Evolutionary conservation across 2,329 filamentous ascomycete genomes (phyloP).

Genomic region (Ascocoryne sarcoides): DNA sequence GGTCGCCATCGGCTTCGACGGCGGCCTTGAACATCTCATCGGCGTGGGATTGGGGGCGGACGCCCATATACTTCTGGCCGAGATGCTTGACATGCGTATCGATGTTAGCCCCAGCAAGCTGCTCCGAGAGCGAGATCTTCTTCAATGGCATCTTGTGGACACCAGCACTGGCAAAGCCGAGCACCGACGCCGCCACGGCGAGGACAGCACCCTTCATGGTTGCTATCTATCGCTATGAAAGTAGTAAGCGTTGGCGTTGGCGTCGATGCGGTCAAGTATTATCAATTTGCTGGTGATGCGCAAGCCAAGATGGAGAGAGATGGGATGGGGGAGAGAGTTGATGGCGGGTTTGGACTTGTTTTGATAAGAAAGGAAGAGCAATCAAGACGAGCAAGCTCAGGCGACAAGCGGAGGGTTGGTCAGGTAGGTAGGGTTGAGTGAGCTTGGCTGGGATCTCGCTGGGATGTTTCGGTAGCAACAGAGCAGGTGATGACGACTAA

Average conservation of each 20-base stretch:
- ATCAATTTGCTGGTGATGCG: conserved; percentile 12
- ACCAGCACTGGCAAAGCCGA: conserved; percentile 74
- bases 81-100: conserved; percentile 73
- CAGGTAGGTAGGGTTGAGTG: no score
- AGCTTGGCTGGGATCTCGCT: no score
- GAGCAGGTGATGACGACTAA: no score
- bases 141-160: conserved; percentile 96
- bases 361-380: not conserved
- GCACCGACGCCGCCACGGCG: conserved; percentile 62
- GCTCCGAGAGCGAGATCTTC: conserved; percentile 87
- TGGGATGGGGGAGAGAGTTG: conserved; percentile 4
- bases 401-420: no score
- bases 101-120: conserved; percentile 79
- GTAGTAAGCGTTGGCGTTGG: conserved; percentile 16
- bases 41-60: conserved; percentile 58
- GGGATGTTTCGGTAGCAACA: no score
- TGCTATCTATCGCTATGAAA: conserved; percentile 24
- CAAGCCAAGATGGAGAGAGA: conserved; percentile 13
- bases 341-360: conserved; percentile 8
- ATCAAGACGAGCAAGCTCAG: no score
- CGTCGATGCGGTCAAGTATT: no score
- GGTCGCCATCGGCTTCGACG: conserved; percentile 53
- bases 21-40: conserved; percentile 75
- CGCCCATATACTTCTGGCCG: conserved; percentile 93
- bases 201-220: conserved; percentile 80